phyloP scores from a whole-genome alignment of 805 yeast species.

The Candida bentonensis region DNA sequence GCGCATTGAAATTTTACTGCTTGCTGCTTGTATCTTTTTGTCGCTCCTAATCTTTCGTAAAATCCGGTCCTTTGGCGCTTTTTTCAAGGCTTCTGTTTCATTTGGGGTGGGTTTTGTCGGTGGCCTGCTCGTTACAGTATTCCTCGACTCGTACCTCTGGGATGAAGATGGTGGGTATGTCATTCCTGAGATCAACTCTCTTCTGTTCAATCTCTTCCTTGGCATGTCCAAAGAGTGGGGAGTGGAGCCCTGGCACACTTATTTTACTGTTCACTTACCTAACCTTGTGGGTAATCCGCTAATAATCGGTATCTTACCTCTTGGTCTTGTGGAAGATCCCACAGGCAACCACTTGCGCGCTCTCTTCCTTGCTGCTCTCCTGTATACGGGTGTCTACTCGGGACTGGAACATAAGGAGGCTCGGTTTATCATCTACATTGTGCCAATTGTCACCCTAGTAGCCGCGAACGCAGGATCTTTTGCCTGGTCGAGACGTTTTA shows the following conservation, averaged over 20 bases:
- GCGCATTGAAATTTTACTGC: constrained; percentile 54
- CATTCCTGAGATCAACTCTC: constrained; percentile 67
- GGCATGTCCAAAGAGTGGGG: constrained; percentile 81
- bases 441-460: constrained; percentile 52
- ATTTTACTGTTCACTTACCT: constrained; percentile 44
- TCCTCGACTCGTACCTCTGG: constrained; percentile 75
- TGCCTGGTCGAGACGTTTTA: constrained; percentile 23
- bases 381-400: constrained; percentile 53
- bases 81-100: neutral
- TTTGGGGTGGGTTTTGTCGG: constrained; percentile 17
- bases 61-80: constrained; percentile 22
- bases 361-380: constrained; percentile 34
- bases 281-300: constrained; percentile 22
- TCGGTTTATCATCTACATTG: constrained; percentile 69
- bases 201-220: constrained; percentile 58
- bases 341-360: constrained; percentile 25
- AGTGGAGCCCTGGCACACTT: constrained; percentile 55
- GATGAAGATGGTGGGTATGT: constrained; percentile 22
- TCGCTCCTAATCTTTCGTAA: constrained; percentile 33
- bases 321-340: constrained; percentile 28
- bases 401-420: constrained; percentile 87
- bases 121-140: constrained; percentile 33
- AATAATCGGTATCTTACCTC: constrained; percentile 27
- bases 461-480: constrained; percentile 48
- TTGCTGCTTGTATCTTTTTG: constrained; percentile 30